These are phyloP conservation scores for Chaetoscypha palmicola DNA, from an alignment of 2,329 filamentous ascomycete species.

Conservation along the genomic window DNA sequence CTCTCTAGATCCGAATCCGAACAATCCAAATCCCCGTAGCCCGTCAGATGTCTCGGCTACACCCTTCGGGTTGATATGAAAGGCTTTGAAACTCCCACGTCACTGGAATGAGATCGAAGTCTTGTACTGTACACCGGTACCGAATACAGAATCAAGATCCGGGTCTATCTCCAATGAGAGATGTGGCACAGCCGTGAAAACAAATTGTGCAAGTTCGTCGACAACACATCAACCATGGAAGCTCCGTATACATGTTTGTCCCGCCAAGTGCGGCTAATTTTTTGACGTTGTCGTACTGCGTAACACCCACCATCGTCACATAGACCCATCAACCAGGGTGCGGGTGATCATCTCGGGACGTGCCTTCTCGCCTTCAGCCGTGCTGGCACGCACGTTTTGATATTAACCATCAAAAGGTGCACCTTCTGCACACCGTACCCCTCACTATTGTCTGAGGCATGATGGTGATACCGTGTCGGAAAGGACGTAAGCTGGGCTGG, in stretches of 20 bases:
- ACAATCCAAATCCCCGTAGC: too few species aligned
- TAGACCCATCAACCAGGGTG: constrained; percentile 21
- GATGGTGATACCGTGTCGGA: not conserved
- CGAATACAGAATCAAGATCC: too few species aligned
- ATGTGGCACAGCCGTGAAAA: not conserved
- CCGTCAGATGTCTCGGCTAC: too few species aligned
- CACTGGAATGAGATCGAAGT: too few species aligned
- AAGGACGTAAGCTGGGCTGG: not conserved
- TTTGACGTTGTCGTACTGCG: constrained; percentile 10
- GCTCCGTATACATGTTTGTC: constrained; percentile 9
- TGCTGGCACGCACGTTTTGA: constrained; percentile 14
- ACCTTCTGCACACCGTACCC: not conserved
- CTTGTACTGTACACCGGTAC: too few species aligned
- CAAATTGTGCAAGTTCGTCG: too few species aligned
- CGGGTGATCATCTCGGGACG: constrained; percentile 25
- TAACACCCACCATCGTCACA: not conserved
- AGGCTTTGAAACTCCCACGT: too few species aligned
- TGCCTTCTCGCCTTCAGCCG: constrained; percentile 18
- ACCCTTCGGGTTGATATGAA: too few species aligned
- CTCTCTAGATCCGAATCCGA: too few species aligned
- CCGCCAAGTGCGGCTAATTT: constrained; percentile 17
- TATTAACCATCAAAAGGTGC: constrained; percentile 12
- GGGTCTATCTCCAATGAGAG: too few species aligned
- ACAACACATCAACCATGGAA: too few species aligned
- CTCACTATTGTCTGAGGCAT: constrained; percentile 1